Conservation (phyloP, 768 basidiomycete genomes). For the Russula olivacea region DNA sequence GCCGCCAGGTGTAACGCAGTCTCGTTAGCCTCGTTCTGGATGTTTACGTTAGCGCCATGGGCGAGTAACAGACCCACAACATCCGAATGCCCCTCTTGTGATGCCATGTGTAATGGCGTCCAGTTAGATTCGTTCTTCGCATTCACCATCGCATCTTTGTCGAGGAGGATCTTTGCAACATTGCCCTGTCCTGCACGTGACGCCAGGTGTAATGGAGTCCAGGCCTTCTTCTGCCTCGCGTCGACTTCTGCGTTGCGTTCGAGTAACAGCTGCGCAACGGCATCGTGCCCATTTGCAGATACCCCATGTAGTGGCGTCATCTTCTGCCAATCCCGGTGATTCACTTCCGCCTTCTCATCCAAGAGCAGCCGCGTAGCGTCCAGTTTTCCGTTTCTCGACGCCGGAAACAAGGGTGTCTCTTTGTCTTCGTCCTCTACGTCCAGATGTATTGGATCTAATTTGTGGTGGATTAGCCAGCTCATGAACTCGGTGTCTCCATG, state of each 20-base stretch:
- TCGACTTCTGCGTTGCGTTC: neutral
- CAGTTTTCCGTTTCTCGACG: neutral
- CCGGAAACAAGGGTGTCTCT: neutral
- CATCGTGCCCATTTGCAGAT: neutral
- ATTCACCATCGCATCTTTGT: neutral
- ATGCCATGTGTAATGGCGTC: neutral
- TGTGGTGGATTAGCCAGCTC: neutral
- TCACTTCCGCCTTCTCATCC: neutral
- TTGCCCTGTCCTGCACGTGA: neutral
- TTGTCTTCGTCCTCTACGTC: neutral
- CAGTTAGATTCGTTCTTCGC: neutral
- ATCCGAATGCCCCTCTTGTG: neutral
- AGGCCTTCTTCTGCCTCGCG: neutral
- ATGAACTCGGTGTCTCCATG: neutral
- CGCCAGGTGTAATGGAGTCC: neutral
- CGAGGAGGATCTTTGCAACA: neutral
- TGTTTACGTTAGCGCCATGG: neutral
- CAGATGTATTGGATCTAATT: too few relatives aligned
- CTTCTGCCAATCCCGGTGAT: neutral
- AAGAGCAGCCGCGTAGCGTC: neutral
- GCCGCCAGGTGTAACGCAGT: neutral
- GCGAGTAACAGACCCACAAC: neutral
- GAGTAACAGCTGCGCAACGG: neutral
- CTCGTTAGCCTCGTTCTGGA: neutral
- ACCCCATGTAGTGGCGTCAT: neutral